phyloP scores from a whole-genome alignment of 78 protist species.

The Creolimax fragrantissima region DNA sequence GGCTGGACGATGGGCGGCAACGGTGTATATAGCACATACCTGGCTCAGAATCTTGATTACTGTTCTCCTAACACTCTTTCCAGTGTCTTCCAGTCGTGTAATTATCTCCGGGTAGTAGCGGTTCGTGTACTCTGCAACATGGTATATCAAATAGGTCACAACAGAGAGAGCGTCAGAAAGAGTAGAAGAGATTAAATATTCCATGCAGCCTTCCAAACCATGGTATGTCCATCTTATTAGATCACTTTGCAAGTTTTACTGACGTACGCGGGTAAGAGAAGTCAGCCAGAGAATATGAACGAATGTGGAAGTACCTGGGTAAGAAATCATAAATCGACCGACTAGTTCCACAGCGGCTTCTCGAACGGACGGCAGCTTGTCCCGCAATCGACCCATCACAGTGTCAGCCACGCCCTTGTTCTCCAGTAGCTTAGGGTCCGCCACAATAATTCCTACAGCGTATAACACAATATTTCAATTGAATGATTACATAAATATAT shows the following conservation, averaged over 20 bases:
- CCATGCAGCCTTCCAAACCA: too few species aligned
- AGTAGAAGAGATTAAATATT: too few species aligned
- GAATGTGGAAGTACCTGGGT: not conserved
- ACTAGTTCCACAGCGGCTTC: not conserved
- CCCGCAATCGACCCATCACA: not conserved
- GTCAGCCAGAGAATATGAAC: too few species aligned
- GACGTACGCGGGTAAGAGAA: too few species aligned
- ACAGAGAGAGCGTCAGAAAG: too few species aligned
- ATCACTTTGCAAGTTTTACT: too few species aligned
- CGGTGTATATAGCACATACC: not conserved
- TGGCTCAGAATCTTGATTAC: not conserved
- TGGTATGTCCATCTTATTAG: too few species aligned
- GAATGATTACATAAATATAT: too few species aligned
- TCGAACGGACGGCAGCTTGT: not conserved
- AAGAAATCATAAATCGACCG: not conserved
- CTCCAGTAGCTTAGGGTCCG: not conserved
- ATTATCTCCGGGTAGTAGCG: not conserved
- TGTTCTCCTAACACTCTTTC: not conserved
- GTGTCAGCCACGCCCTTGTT: not conserved
- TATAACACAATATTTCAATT: too few species aligned
- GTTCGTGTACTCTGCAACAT: not conserved
- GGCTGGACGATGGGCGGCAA: too few species aligned
- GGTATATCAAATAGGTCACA: too few species aligned
- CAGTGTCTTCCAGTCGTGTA: not conserved
- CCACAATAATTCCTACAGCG: not conserved